Evolutionary conservation across 1,139 yeast species (phyloP).

Genomic region (Candida glucosophila): DNA sequence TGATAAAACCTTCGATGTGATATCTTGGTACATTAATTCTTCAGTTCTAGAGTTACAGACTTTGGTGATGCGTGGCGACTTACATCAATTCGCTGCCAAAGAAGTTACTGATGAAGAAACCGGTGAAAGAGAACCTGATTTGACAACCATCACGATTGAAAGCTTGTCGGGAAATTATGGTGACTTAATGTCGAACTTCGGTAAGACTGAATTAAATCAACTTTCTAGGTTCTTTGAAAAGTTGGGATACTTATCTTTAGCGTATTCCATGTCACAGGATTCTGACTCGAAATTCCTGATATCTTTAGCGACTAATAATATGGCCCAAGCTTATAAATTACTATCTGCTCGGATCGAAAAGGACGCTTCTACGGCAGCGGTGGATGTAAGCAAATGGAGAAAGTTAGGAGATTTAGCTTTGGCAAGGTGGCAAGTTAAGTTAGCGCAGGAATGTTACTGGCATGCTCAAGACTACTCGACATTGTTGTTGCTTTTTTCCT

Average conservation of each 20-base stretch:
- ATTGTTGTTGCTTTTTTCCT: conserved; percentile 71
- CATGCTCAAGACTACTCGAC: conserved; percentile 80
- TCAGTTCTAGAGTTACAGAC: conserved; percentile 93
- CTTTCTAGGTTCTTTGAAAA: conserved; percentile 90
- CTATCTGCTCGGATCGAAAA: conserved; percentile 49
- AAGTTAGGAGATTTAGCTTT: conserved; percentile 84
- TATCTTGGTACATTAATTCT: conserved; percentile 74
- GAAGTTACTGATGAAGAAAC: conserved; percentile 28
- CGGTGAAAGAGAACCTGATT: conserved; percentile 32
- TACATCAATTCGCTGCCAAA: conserved; percentile 39
- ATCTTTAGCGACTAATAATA: conserved; percentile 60
- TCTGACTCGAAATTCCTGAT: conserved; percentile 76
- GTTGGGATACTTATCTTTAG: conserved; percentile 79
- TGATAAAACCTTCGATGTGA: conserved; percentile 80
- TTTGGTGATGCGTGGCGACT: conserved; percentile 86
- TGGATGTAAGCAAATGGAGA: conserved; percentile 64
- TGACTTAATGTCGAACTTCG: conserved; percentile 37
- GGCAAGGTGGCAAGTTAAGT: conserved; percentile 67
- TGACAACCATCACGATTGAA: conserved; percentile 53
- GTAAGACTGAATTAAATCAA: conserved; percentile 63
- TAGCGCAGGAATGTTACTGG: conserved; percentile 76
- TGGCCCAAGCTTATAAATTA: conserved; percentile 65
- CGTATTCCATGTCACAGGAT: conserved; percentile 75
- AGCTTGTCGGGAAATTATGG: conserved; percentile 52
- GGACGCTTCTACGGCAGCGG: conserved; percentile 41